These are phyloP conservation scores for Gossypium turneri DNA, from an alignment of 345 rosid species.

Conservation along the genomic window DNA sequence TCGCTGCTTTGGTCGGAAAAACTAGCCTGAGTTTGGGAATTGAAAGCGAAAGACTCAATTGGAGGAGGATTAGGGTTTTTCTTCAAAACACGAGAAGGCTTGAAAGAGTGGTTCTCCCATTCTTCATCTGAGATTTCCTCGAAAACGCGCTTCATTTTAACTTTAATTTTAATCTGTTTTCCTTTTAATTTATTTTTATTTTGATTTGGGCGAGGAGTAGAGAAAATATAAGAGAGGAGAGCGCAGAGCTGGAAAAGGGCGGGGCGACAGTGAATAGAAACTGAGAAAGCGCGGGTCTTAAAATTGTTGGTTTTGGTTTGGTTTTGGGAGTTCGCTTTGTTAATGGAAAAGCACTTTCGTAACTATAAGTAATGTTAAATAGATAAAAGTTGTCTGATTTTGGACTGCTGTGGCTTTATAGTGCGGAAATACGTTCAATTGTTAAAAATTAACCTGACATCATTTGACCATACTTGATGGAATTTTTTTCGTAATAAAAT, in stretches of 20 bases:
- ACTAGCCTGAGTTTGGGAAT: conserved; percentile 13
- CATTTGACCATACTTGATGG: too few relatives aligned
- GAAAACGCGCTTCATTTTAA: conserved; percentile 60
- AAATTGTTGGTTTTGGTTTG: not conserved
- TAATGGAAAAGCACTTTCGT: too few relatives aligned
- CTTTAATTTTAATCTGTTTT: not conserved
- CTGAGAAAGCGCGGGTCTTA: not conserved
- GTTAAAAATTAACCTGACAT: too few relatives aligned
- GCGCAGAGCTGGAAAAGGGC: not conserved
- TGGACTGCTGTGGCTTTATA: too few relatives aligned
- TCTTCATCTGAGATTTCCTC: conserved; percentile 90
- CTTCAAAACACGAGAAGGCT: conserved; percentile 72
- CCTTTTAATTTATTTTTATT: not conserved
- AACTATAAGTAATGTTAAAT: too few relatives aligned
- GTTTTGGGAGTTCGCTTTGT: not conserved
- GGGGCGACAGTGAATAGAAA: not conserved
- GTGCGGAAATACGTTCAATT: too few relatives aligned
- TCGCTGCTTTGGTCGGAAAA: conserved; percentile 32
- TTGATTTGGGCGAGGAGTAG: not conserved
- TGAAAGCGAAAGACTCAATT: conserved; percentile 75
- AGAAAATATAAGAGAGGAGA: not conserved
- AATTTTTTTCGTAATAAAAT: too few relatives aligned
- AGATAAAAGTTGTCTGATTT: too few relatives aligned
- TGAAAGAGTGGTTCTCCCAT: conserved; percentile 72
- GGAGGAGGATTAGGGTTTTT: conserved; percentile 48